Evolutionary conservation across 2,329 filamentous ascomycete genomes (phyloP), one percentile per base, ranked within the genome.

Genomic region (Apiospora sp.): DNA sequence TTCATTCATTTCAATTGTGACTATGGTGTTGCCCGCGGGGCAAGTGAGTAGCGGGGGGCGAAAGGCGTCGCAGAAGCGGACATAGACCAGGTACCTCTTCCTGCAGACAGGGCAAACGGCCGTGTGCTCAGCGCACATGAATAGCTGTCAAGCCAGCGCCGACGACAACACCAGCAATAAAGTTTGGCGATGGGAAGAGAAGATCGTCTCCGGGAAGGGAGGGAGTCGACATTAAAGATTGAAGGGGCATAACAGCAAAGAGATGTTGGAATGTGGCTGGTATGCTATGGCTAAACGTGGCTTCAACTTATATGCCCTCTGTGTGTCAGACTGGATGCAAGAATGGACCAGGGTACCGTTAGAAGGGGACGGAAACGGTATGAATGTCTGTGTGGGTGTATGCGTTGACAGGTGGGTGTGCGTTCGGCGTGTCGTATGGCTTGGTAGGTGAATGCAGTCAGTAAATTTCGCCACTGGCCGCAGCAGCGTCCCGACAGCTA

Each of bases 41-140:
- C 88, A 90, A 71, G 74, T 75, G 76, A 86, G 58, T 71, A 86
- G 76, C 41, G 87, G 87, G 51, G 87, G 87, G 75, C 86, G 87
- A 75, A 85, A 88, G 68, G 83, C 78, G 75, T 82, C 82, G 78
- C 89, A 91, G 77, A 90, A 89, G 76, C 86, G 83, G 82, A 90
- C 86, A 83, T 87, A 90, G 78, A 89, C 80, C 77, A 90, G 84
- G 80, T 90, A 90, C 76, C 85, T 83, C 82, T 88, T 90, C 84
- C 88, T 85, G 84, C 88, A 90, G 78, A 87, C 88, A 83, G 86
- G 86, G 85, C 89, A 90, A 80, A 85, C 82, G 78, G 86, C 86
- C 77, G 82, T 85, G 82, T 89, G 82, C 86, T 89, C 87, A 80
- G 82, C 86, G 85, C 89, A 90, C 88, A 90, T 90, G 86, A 89